Percentiles rank a stretch among this genome's conserved stretches.
Evolutionary conservation across 352 stramenopile genomes (phyloP).

Genomic region (Globisporangium middletonii): DNA sequence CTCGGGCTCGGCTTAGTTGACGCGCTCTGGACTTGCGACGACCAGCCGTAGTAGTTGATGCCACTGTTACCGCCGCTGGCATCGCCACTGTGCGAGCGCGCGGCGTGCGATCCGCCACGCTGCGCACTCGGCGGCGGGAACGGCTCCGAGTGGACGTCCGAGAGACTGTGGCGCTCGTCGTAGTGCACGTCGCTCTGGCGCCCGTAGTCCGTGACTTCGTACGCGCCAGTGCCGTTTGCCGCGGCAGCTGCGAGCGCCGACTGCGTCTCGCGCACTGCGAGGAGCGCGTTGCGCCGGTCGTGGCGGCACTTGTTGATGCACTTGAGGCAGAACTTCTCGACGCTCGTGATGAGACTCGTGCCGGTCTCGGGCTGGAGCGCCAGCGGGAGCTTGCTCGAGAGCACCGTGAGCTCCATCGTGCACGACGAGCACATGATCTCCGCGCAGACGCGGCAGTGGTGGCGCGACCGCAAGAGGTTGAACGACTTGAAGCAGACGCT

Average conservation of each 20-base stretch:
- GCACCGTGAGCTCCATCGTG: conserved; percentile 57
- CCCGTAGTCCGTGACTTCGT: conserved; percentile 24
- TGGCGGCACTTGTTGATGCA: conserved; percentile 66
- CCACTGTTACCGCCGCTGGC: conserved; percentile 1
- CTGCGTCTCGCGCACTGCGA: conserved; percentile 11
- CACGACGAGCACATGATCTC: conserved; percentile 78
- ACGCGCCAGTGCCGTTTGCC: conserved; percentile 9
- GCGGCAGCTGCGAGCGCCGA: conserved; percentile 4
- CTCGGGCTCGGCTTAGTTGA: conserved; percentile 23
- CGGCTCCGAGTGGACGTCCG: conserved; percentile 11
- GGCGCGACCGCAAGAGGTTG: conserved; percentile 58
- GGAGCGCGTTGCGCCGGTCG: conserved; percentile 37
- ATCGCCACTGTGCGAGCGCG: not conserved
- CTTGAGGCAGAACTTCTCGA: conserved; percentile 82
- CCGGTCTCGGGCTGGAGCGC: conserved; percentile 50
- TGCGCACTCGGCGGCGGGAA: not conserved
- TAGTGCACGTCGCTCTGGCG: conserved; percentile 9
- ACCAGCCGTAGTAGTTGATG: conserved; percentile 54
- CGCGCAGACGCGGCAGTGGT: conserved; percentile 77
- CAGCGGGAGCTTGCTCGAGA: conserved; percentile 44
- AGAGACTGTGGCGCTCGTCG: conserved; percentile 21
- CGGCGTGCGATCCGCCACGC: conserved; percentile 5
- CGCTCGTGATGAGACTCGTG: conserved; percentile 43
- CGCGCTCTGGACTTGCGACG: conserved; percentile 33
- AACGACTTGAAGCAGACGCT: conserved; percentile 79